Evolutionary conservation across 352 stramenopile species (phyloP), one percentile per base, ranked within the genome.

Genomic region (Phytophthora brassicae): DNA sequence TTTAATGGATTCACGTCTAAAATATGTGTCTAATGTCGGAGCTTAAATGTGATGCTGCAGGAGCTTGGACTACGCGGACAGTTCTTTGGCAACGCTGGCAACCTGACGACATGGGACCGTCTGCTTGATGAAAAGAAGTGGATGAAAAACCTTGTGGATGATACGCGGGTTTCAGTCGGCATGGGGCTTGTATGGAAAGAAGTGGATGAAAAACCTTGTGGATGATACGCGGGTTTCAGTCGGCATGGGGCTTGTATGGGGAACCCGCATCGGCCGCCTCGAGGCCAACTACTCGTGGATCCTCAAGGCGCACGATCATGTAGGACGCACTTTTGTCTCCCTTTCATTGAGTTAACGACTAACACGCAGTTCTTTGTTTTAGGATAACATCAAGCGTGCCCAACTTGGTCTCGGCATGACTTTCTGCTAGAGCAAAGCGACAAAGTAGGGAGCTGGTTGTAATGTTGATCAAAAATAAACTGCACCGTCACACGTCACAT

Each of bases 251-350:
- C 76, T 97, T 61, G 88, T 96, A 54, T 93, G 88, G 75, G 86
- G 83, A 54, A 95, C 88, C 22, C 78, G 75, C 35, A 85, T 96
- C 55, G 88, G 88, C 20, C 87, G 88, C 45, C 86, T 96, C 52
- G 88, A 96, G 81, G 88, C 88, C 57, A 96, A 95, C 71, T 96
- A 96, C 60, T 96, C 87, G 72, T 96, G 87, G 84, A 89, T 96
- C 49, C 70, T 96, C 51, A 94, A 92, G 69, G 78, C 87, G 23
- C 74, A 92, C 52, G 58, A 73, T 16, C 75, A 92, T 56, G 86
- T 95, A 87, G 60, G 85, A 3, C n/a, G 54, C 33, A 42, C n/a
- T 23, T 42, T 17, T 7, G 28, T 41, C 16, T 28, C 33, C 7
- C 14, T n/a, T 41, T 42, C 31, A 4, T 16, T 13, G 6, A 14